These are phyloP conservation scores for Lasiosphaeria hispida DNA, from an alignment of 495 filamentous ascomycete genomes.

Conservation along the genomic window DNA sequence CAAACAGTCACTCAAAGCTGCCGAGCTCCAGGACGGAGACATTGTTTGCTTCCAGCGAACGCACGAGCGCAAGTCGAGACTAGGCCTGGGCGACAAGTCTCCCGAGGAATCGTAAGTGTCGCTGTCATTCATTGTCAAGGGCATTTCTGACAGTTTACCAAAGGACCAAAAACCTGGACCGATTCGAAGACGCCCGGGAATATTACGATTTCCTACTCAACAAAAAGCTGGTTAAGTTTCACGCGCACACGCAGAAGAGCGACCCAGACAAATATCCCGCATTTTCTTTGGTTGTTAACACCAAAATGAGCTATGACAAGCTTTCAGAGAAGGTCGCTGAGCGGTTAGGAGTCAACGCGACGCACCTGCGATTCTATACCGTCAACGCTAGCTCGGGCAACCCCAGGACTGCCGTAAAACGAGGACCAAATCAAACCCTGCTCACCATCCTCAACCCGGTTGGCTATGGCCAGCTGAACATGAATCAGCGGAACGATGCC, in stretches of 20 bases:
- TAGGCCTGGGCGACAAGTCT: constrained; percentile 28
- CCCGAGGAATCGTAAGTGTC: constrained; percentile 31
- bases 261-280: constrained; percentile 49
- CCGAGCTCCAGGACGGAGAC: constrained; percentile 96
- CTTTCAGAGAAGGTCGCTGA: constrained; percentile 55
- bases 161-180: constrained; percentile 34
- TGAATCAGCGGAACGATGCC: constrained; percentile 68
- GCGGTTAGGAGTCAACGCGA: constrained; percentile 70
- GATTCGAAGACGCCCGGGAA: constrained; percentile 64
- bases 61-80: constrained; percentile 44
- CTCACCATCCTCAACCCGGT: constrained; percentile 67
- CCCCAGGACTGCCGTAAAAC: constrained; percentile 72
- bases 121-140: constrained; percentile 38
- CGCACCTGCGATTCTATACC: constrained; percentile 86
- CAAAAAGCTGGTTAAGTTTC: constrained; percentile 69
- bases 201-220: constrained; percentile 93
- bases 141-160: constrained; percentile 23
- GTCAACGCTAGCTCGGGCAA: constrained; percentile 71
- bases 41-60: constrained; percentile 88
- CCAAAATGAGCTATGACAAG: constrained; percentile 88
- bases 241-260: constrained; percentile 52
- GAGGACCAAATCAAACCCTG: constrained; percentile 60
- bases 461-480: constrained; percentile 48
- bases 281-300: constrained; percentile 74
- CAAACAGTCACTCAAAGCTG: constrained; percentile 80